Base-by-base conservation (phyloP, 768 basidiomycete genomes). In the Termitomyces bulborhizus region DNA sequence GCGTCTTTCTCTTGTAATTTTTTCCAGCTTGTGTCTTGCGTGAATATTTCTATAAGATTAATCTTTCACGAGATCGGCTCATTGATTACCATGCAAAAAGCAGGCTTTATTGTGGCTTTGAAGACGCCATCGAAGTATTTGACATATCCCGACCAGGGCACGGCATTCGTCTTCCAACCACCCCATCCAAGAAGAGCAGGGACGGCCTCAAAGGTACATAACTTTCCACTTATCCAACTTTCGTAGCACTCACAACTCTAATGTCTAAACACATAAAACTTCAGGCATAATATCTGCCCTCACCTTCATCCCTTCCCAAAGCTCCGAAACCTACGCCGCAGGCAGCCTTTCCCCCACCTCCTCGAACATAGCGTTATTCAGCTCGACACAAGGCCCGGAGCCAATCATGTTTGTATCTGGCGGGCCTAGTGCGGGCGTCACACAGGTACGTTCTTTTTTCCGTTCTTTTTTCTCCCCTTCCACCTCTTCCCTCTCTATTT, bases 281-380 rank as follows among this genome's bases (percentile, higher is more conserved):
- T 31, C 53, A 93, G 93, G 95, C 1, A 91, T 98, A 57, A 79
- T 98, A 42, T 93, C 94, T 4, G 72, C 92, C 0, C 70, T 98
- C 4, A 83, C 90, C 0, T 93, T 97, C 67, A 84, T 83, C 16
- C 76, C 84, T 0, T 72, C 75, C 8, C 78, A 81, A 47, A 82
- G 82, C 44, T 73, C 78, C 0, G 83, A 83, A 40, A 71, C 86
- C 13, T 94, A 84, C 59, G 93, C 93, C 0, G 93, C 90, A 6
- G 93, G 93, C 0, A 88, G 82, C 6, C 81, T 92, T 31, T 73
- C 77, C 3, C 76, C 82, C 0, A 73, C 76, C 9, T 63, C 75
- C 0, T 71, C 73, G 3, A 88, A 88, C 49, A 80, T 91, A 11
- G 83, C 81, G 0, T 62, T 93, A 44, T 89, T 85, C 69, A 77